These are phyloP conservation scores for Globisporangium carolinianum DNA, from an alignment of 352 stramenopile species.

Conservation along the genomic window DNA sequence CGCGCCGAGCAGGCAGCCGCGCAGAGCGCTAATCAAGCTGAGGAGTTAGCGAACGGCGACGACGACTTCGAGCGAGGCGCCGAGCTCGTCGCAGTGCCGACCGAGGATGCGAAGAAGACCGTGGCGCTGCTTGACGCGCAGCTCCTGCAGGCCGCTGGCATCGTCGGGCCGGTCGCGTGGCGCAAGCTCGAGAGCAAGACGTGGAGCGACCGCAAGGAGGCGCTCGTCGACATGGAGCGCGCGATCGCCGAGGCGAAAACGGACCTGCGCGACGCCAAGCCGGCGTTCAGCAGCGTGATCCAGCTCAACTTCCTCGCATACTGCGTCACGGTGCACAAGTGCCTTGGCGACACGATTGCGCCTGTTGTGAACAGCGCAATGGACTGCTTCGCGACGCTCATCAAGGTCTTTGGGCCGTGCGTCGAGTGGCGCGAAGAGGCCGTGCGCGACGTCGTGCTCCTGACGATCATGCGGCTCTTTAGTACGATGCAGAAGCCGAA, in stretches of 20 bases:
- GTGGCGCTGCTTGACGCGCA: slow-evolving; percentile 35
- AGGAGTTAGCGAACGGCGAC: slow-evolving; percentile 19
- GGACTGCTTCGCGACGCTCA: slow-evolving; percentile 55
- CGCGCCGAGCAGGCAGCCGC: slow-evolving; percentile 25
- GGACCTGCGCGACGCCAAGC: slow-evolving; percentile 59
- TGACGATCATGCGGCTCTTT: slow-evolving; percentile 58
- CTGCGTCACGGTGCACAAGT: slow-evolving; percentile 49
- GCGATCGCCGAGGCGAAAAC: slow-evolving; percentile 60
- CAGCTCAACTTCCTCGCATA: slow-evolving; percentile 65
- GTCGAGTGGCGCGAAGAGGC: slow-evolving; percentile 65
- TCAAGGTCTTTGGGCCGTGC: slow-evolving; percentile 69
- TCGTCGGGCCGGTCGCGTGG: slow-evolving; percentile 63
- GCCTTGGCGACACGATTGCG: slow-evolving; percentile 57
- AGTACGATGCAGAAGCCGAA: slow-evolving; percentile 73
- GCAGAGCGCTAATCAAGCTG: slow-evolving; percentile 33
- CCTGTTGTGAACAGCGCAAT: slow-evolving; percentile 70
- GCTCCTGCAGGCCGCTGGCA: slow-evolving; percentile 25
- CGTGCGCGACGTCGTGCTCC: slow-evolving; percentile 54
- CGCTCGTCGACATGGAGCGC: slow-evolving; percentile 69
- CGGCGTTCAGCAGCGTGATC: slow-evolving; percentile 47
- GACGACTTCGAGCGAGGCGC: slow-evolving; percentile 20
- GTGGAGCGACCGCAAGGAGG: slow-evolving; percentile 79
- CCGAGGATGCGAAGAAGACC: slow-evolving; percentile 44
- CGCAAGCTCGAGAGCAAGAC: slow-evolving; percentile 78
- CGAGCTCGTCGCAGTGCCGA: slow-evolving; percentile 28